These are phyloP conservation scores for Aaosphaeria arxii DNA, from an alignment of 2,329 filamentous ascomycete genomes.

Conservation along the genomic window DNA sequence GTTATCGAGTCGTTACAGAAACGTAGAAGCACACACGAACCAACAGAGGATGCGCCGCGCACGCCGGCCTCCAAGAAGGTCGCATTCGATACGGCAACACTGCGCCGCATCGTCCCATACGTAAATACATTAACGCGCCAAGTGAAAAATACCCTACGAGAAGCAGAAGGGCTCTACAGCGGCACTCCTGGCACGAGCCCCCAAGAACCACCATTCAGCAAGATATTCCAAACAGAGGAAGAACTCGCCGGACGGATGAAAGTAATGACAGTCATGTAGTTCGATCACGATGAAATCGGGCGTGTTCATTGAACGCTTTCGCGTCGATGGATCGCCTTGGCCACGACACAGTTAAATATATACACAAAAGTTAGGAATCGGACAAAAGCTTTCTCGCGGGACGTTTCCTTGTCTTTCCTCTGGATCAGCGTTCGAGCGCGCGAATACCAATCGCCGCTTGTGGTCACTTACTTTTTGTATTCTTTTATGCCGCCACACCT, in stretches of 20 bases:
- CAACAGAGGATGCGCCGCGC: slow-evolving; percentile 18
- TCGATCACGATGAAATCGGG: not conserved
- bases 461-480: slow-evolving; percentile 18
- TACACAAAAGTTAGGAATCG: slow-evolving; percentile 14
- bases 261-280: slow-evolving; percentile 41
- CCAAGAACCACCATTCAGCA: slow-evolving; percentile 34
- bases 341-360: slow-evolving; percentile 5
- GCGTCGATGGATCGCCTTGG: no score
- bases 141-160: slow-evolving; percentile 47
- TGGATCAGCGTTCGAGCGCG: slow-evolving; percentile 25
- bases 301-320: no score
- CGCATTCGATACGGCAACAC: slow-evolving; percentile 64
- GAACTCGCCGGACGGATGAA: slow-evolving; percentile 37
- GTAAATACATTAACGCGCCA: slow-evolving; percentile 47
- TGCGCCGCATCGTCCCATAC: slow-evolving; percentile 59
- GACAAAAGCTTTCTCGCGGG: slow-evolving; percentile 25
- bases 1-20: slow-evolving; percentile 61
- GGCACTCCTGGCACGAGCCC: slow-evolving; percentile 38
- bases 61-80: slow-evolving; percentile 51
- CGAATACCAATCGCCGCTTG: slow-evolving; percentile 1
- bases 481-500: slow-evolving; percentile 26
- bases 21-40: slow-evolving; percentile 37
- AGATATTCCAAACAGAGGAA: slow-evolving; percentile 29
- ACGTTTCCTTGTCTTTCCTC: slow-evolving; percentile 16
- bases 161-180: slow-evolving; percentile 47